Conservation (phyloP, 306 rosid species). For the Vigna reflexopilosa region DNA sequence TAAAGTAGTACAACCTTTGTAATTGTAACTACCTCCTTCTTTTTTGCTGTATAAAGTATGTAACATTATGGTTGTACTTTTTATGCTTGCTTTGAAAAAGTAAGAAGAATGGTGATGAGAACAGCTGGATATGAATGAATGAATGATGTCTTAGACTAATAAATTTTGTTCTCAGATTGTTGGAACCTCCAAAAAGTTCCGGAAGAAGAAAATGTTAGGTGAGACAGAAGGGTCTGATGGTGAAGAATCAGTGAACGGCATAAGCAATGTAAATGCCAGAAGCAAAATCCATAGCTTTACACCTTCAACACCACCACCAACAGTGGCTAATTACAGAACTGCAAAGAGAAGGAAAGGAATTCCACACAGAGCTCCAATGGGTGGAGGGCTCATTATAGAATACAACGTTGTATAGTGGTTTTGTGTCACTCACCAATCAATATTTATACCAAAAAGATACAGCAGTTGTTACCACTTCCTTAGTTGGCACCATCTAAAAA, state of each 20-base stretch:
- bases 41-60: constrained; percentile 43
- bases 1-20: constrained; percentile 33
- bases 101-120: constrained; percentile 36
- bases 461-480: constrained; percentile 43
- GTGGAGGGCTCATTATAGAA: constrained; percentile 68
- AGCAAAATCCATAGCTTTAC: constrained; percentile 62
- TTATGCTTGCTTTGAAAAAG: constrained; percentile 42
- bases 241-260: constrained; percentile 60
- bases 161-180: constrained; percentile 55
- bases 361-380: constrained; percentile 78
- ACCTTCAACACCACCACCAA: constrained; percentile 78
- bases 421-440: constrained; percentile 41
- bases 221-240: constrained; percentile 60
- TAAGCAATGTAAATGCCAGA: constrained; percentile 45
- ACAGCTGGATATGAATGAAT: constrained; percentile 16
- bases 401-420: constrained; percentile 44
- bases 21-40: constrained; percentile 26
- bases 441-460: constrained; percentile 47
- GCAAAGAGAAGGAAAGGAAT: constrained; percentile 72
- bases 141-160: constrained; percentile 26
- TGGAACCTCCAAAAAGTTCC: constrained; percentile 65
- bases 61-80: constrained; percentile 25
- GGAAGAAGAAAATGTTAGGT: constrained; percentile 49
- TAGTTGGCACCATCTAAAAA: constrained; percentile 29
- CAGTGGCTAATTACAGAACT: constrained; percentile 55